Conservation (phyloP, 768 basidiomycete genomes). For the Lanmaoa pseudosensibilis region DNA sequence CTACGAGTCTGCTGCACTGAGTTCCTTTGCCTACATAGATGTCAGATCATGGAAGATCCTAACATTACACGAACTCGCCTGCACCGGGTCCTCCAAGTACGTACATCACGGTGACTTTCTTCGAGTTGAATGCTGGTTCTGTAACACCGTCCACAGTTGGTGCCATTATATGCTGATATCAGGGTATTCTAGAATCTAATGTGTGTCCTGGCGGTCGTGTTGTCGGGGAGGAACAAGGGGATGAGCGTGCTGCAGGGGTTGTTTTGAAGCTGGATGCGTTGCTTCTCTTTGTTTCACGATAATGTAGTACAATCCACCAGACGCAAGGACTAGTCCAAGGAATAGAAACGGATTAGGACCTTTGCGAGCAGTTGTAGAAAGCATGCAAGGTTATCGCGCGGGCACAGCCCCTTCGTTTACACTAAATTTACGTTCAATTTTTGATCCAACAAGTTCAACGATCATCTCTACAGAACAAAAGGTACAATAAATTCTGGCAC, state of each 20-base stretch:
- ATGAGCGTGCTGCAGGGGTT: slow-evolving; percentile 60
- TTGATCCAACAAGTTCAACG: not conserved
- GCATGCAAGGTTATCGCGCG: slow-evolving; percentile 9
- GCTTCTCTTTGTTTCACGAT: slow-evolving; percentile 57
- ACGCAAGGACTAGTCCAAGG: slow-evolving; percentile 52
- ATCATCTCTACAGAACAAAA: not conserved
- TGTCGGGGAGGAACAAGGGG: slow-evolving; percentile 66
- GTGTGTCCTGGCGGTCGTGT: slow-evolving; percentile 19
- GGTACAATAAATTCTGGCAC: not conserved
- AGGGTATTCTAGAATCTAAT: slow-evolving; percentile 10
- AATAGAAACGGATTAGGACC: slow-evolving; percentile 66
- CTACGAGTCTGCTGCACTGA: slow-evolving; percentile 82
- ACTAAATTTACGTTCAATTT: not conserved
- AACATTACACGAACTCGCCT: slow-evolving; percentile 47
- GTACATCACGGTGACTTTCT: slow-evolving; percentile 84
- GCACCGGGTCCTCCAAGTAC: slow-evolving; percentile 98
- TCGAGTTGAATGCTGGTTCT: slow-evolving; percentile 53
- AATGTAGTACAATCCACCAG: too few species aligned
- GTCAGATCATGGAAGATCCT: slow-evolving; percentile 4
- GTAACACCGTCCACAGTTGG: slow-evolving; percentile 7
- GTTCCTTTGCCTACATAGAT: slow-evolving; percentile 83
- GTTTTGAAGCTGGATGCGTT: slow-evolving; percentile 58
- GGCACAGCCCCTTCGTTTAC: not conserved
- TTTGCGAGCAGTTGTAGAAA: slow-evolving; percentile 24
- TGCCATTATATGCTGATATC: slow-evolving; percentile 15